phyloP scores from a whole-genome alignment of 2,329 filamentous ascomycete species.

The Periglandula ipomoeae region DNA sequence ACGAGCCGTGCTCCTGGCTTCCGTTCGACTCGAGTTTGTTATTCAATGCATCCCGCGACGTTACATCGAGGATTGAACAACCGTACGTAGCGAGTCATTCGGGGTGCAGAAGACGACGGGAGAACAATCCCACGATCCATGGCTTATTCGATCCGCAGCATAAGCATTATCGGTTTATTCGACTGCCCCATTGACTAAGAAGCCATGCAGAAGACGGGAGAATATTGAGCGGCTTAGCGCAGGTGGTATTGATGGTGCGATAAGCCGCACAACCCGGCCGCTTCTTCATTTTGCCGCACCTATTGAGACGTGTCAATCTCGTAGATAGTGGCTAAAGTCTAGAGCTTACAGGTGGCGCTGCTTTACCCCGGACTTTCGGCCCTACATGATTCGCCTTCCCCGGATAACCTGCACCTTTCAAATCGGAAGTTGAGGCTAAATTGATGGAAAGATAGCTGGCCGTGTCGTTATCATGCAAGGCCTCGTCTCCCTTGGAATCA shows the following conservation, averaged over 20 bases:
- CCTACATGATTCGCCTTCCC: conserved; percentile 1
- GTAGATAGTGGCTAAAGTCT: neutral
- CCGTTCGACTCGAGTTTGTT: neutral
- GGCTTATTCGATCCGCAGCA: too few species aligned
- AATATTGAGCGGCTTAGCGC: neutral
- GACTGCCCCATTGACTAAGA: neutral
- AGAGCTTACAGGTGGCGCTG: neutral
- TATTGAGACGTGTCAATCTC: neutral
- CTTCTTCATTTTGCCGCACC: neutral
- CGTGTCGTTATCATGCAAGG: neutral
- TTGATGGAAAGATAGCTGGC: neutral
- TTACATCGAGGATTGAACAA: neutral
- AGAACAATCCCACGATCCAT: neutral
- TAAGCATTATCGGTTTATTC: neutral
- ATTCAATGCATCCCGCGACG: neutral
- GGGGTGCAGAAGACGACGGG: too few species aligned
- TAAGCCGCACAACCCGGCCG: too few species aligned
- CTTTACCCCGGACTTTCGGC: conserved; percentile 6
- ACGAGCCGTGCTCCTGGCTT: neutral
- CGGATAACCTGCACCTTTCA: neutral
- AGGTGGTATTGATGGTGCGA: too few species aligned
- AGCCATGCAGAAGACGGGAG: neutral
- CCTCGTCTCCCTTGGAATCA: too few species aligned
- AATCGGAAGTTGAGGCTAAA: neutral
- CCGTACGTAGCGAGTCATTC: neutral